These are phyloP conservation scores for Helianthus annuus DNA, from an alignment of 129 eudicot genomes.

Conservation along the genomic window DNA sequence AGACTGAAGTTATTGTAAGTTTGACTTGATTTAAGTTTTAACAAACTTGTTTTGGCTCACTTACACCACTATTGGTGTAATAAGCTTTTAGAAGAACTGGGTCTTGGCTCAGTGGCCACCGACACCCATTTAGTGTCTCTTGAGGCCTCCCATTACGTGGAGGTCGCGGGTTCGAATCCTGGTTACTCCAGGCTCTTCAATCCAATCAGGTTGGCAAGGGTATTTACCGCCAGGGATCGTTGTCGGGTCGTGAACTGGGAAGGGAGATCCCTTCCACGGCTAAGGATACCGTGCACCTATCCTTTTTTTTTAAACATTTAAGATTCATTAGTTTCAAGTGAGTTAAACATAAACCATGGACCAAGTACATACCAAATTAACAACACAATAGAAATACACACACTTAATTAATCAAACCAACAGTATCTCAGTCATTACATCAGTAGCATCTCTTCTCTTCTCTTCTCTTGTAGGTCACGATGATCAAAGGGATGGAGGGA, in stretches of 20 bases:
- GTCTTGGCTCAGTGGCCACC: no score
- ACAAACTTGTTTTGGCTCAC: neutral
- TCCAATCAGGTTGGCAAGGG: no score
- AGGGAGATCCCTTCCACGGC: no score
- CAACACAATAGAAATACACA: slow-evolving; percentile 6
- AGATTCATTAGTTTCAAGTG: neutral
- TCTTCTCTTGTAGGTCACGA: neutral
- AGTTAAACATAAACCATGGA: neutral
- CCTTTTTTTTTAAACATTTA: neutral
- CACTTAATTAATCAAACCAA: slow-evolving; percentile 6
- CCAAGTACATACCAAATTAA: neutral
- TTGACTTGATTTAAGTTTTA: no score
- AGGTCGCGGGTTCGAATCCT: no score
- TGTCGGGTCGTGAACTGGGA: no score
- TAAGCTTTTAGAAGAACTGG: neutral
- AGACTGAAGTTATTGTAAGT: no score
- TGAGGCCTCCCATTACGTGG: no score
- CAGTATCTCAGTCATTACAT: neutral
- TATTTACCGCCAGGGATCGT: no score
- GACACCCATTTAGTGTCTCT: no score
- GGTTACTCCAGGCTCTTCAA: no score
- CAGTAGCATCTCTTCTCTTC: neutral
- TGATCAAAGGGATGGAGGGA: slow-evolving; percentile 27
- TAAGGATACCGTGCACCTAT: no score
- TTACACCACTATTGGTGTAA: neutral